Conservation (phyloP, 2,329 filamentous ascomycete species). For the Stylonectria norvegica region DNA sequence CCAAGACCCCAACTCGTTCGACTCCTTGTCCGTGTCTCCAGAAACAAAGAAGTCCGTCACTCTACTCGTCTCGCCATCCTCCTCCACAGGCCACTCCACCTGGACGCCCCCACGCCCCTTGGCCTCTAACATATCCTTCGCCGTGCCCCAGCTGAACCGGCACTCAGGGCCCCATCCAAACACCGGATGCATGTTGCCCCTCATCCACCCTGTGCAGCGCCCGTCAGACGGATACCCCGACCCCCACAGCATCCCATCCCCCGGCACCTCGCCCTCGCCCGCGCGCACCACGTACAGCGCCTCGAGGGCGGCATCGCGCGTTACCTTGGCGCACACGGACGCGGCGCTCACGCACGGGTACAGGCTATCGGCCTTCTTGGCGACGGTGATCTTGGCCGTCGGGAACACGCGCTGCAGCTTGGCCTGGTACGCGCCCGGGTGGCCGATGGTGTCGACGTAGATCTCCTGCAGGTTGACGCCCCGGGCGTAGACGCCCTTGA, state of each 20-base stretch:
- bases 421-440: conserved; percentile 76
- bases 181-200: conserved; percentile 80
- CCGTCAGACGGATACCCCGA: conserved; percentile 91
- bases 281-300: conserved; percentile 59
- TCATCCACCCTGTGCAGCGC: conserved; percentile 77
- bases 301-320: conserved; percentile 84
- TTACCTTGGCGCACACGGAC: conserved; percentile 94
- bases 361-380: conserved; percentile 88
- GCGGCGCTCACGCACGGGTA: conserved; percentile 93
- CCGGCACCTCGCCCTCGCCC: conserved; percentile 28
- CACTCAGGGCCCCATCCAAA: conserved; percentile 96
- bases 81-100: conserved; percentile 80
- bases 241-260: conserved; percentile 64
- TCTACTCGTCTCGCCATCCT: conserved; percentile 64
- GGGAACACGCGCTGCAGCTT: conserved; percentile 84
- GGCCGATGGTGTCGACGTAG: conserved; percentile 93
- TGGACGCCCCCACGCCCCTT: conserved; percentile 59
- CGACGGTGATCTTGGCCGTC: conserved; percentile 68
- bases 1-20: conserved; percentile 73
- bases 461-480: conserved; percentile 85
- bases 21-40: conserved; percentile 40
- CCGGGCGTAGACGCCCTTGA: conserved; percentile 68
- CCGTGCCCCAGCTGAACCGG: conserved; percentile 92
- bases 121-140: conserved; percentile 86
- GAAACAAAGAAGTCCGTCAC: conserved; percentile 72